Evolutionary conservation across 805 yeast genomes (phyloP), one percentile per base, ranked within the genome.

Genomic region (Torulaspora microellipsoides): DNA sequence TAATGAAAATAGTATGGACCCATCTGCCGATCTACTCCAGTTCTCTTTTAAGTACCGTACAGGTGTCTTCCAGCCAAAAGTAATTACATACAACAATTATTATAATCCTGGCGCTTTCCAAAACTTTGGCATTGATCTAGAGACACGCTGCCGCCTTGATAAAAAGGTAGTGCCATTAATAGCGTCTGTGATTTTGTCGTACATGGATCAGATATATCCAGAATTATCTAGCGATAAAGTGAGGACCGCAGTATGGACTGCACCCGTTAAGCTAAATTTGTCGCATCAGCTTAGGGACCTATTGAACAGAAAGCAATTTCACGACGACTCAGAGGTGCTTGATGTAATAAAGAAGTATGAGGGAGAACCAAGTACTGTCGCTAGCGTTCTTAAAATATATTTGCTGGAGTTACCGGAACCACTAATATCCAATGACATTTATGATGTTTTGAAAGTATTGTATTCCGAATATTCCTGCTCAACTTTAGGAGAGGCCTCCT

Each of bases 401-500:
- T 66, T 87, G 25, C 68, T 86, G 59, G 95, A 88, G 59, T 70
- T 87, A 36, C 95, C 95, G 0, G 87, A 81, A 48, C 81, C 93
- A 2, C 61, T 87, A 33, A 74, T 88, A 4, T 80, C 91, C 1
- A 69, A 74, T 44, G 77, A 76, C 36, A 68, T 76, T 47, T 83
- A 81, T 58, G 93, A 85, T 52, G 67, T 83, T 31, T 70, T 87
- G 52, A 80, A 78, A 60, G 76, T 85, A 1, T 70, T 88, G 38
- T 88, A 87, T 60, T 54, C 71, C 56, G 65, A 77, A 56, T 75
- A 72, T 55, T 68, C 73, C 28, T 64, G 11, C 48, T 50, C 39
- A 10, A 14, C 20, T 6, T 43, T 40, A 1, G 43, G 27, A 10
- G 39, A 34, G 9, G 30, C 23, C 15, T 14, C 38, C n/a, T 9